Base-by-base conservation (phyloP, 176 grass and related monocot genomes). In the Poa annua region DNA sequence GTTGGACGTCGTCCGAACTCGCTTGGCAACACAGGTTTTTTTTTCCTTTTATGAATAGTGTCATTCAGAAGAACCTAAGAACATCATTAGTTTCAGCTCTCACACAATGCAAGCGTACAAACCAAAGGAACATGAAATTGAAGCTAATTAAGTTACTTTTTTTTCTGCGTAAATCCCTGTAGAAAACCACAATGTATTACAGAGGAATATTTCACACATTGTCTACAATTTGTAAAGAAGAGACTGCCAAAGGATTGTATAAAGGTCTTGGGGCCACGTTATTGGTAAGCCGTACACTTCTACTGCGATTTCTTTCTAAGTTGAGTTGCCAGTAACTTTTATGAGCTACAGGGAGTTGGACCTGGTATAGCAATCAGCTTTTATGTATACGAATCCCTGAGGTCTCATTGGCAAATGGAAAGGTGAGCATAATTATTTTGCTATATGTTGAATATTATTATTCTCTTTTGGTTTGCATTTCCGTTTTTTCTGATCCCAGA, bases 301-400 rank as follows among this genome's bases (percentile, higher is more conserved):
- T 80, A 76, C 29, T 80, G 59, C 79, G 68, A 81, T 89, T 42
- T 42, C 26, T 75, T 61, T 86, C 75, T 38, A 44, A 62, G 21
- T 68, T 87, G 69, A 17, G 16, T 66, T 79, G 88, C 75, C 19
- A 80, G 61, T 84, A 85, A 79, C 48, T 82, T 86, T 36, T 71
- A 8, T 22, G 52, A 86, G 63, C 87, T 98, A 32, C 88, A 98
- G 96, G 96, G 96, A 76, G 96, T 98, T 66, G 96, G 87, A 62
- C 96, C 96, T 81, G 85, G 92, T 80, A 91, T 98, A 77, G 96
- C 92, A 41, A 98, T 98, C 88, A 98, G 92, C 76, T 98, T 95
- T 91, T 88, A 91, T 86, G 90, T 95, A 56, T 98, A 98, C 78
- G 96, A 95, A 91, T 91, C 92, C 7, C 65, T 98, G 83, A 95